phyloP scores from a whole-genome alignment of 345 rosid species.

The Ricinus communis region DNA sequence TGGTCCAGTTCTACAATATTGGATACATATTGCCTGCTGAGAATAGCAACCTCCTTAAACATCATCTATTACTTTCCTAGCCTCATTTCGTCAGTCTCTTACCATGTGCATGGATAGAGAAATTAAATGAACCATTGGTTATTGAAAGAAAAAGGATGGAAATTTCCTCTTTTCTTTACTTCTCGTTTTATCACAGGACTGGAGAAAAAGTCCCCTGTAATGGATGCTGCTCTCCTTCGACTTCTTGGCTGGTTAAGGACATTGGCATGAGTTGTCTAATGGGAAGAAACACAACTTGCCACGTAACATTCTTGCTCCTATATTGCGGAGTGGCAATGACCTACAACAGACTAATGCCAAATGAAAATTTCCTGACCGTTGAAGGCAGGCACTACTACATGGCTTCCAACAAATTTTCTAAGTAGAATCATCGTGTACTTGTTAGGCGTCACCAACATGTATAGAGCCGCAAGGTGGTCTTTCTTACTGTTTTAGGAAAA shows the following conservation, averaged over 20 bases:
- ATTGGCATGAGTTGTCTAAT: constrained; percentile 45
- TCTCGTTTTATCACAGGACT: constrained; percentile 41
- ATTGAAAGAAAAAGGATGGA: background rate
- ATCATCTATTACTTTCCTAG: no score
- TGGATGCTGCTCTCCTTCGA: constrained; percentile 71
- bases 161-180: background rate
- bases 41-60: no score
- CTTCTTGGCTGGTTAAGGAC: constrained; percentile 81
- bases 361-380: background rate
- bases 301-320: no score
- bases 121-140: background rate
- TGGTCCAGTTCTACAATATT: no score
- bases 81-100: background rate
- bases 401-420: background rate
- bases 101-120: background rate
- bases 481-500: background rate
- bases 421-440: background rate
- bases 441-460: constrained; percentile 2
- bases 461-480: constrained; percentile 8
- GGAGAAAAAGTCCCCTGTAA: constrained; percentile 66
- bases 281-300: background rate
- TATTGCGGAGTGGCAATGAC: background rate
- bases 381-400: background rate
- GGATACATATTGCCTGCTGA: no score
- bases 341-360: background rate